Base-by-base conservation (phyloP, 2,329 filamentous ascomycete species). In the Fusarium setosum region DNA sequence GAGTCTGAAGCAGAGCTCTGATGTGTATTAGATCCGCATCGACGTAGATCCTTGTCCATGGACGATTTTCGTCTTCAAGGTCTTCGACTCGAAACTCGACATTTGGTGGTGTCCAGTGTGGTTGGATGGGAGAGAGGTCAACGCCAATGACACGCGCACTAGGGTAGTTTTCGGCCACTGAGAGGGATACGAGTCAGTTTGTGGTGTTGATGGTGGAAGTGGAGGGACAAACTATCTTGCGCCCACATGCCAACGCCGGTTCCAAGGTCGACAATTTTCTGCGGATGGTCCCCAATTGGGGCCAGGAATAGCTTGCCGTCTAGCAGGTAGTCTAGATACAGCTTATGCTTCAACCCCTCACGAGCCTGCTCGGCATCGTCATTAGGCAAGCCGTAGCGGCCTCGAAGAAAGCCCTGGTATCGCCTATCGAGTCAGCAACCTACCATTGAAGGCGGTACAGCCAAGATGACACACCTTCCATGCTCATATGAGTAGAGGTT, bases 161-260 rank as follows among this genome's bases (percentile, higher is more conserved):
- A 29, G 81, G 81, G 38, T 77, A 82, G 29, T 70, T 73, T 54
- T 84, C 81, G 42, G 80, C 82, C 50, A 83, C 82, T 84, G 61
- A 34, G 23, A 50, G 24, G 49, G 35, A 20, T 12, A 26, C n/a
- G 42, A 63, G 64, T 66, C 42, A 49, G 47, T 38, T 13, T 37
- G 42, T 31, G 37, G 53, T 31, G 12, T 12, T 8, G 38, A 21
- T 35, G 26, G 38, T n/a, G n/a, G n/a, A n/a, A 13, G 21, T 18
- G 5, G 51, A 54, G 23, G 17, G 17, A 74, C 77, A 34, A 68
- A 84, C 82, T 75, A 66, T 84, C 82, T 52, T 87, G 82, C 3
- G 86, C 86, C 87, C 87, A 89, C 38, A 86, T 79, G 24, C 82
- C 82, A 29, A 81, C 82, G 6, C 83, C 83, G 5, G 82, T 84